phyloP scores from a whole-genome alignment of 495 filamentous ascomycete species.

The Penicillium goetzii region DNA sequence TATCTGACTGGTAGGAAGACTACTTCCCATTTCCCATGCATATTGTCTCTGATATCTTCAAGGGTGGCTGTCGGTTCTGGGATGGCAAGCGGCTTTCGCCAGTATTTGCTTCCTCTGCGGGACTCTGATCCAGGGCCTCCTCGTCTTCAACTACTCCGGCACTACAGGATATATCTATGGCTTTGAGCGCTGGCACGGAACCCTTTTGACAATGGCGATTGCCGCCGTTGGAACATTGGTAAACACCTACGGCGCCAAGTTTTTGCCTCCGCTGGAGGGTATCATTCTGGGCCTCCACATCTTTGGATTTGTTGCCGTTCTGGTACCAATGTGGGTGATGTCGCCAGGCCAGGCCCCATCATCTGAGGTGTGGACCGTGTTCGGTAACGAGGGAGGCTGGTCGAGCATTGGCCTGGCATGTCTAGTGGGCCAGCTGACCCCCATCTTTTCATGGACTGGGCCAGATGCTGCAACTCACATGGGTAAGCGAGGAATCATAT shows the following conservation, averaged over 20 bases:
- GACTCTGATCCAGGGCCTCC: conserved; percentile 51
- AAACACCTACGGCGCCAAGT: conserved; percentile 45
- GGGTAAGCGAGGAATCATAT: conserved; percentile 23
- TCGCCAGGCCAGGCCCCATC: conserved; percentile 39
- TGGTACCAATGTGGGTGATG: conserved; percentile 51
- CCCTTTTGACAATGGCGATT: conserved; percentile 48
- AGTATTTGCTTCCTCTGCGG: conserved; percentile 45
- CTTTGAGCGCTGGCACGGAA: conserved; percentile 44
- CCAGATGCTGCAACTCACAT: conserved; percentile 48
- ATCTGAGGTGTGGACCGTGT: conserved; percentile 47
- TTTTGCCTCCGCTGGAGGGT: conserved; percentile 46
- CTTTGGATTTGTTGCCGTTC: conserved; percentile 52
- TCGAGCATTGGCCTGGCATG: conserved; percentile 45
- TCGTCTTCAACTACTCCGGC: conserved; percentile 49
- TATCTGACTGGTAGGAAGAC: conserved; percentile 44
- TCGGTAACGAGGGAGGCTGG: conserved; percentile 53
- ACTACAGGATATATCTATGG: conserved; percentile 34
- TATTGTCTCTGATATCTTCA: neutral
- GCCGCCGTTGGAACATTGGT: conserved; percentile 45
- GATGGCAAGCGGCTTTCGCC: conserved; percentile 50
- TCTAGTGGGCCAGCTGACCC: conserved; percentile 46
- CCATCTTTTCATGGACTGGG: conserved; percentile 47
- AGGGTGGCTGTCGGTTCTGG: conserved; percentile 53
- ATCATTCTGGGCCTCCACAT: conserved; percentile 52
- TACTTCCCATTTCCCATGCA: no score